Percentiles rank a stretch among this genome's conserved stretches.
Evolutionary conservation across 1,284 basidiomycete species (phyloP).

Genomic region (Cystobasidiaceae sp.): DNA sequence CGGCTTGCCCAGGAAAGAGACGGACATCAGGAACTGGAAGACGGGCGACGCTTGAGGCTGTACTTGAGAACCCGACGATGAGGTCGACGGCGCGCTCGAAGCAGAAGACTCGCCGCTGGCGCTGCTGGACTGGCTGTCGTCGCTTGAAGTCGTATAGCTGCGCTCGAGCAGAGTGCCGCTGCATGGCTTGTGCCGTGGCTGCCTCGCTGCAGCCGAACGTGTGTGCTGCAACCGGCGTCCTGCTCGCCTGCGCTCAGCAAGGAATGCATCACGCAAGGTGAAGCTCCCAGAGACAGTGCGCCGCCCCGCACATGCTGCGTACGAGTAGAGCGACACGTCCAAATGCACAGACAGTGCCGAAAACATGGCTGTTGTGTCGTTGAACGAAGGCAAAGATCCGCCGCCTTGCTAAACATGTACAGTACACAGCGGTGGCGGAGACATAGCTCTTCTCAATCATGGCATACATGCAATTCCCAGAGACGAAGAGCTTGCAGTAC

Average conservation of each 20-base stretch:
- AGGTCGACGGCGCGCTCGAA: background rate
- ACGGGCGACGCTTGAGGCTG: constrained; percentile 3
- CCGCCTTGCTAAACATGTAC: too few relatives aligned
- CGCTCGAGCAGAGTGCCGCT: background rate
- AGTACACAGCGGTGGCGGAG: too few relatives aligned
- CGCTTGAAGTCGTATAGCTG: constrained; percentile 1
- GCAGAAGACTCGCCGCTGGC: background rate
- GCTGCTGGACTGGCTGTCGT: background rate
- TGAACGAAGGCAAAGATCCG: background rate
- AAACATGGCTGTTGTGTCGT: background rate
- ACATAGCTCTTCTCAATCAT: too few relatives aligned
- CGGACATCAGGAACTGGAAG: constrained; percentile 24
- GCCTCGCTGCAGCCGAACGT: background rate
- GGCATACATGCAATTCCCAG: too few relatives aligned
- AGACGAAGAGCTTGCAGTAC: too few relatives aligned
- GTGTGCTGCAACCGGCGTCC: background rate
- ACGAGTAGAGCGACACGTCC: constrained; percentile 15
- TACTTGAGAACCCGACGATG: constrained; percentile 1
- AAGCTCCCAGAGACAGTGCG: background rate
- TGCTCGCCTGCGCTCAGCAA: background rate
- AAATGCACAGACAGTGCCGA: background rate
- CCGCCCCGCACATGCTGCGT: background rate
- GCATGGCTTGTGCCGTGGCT: background rate
- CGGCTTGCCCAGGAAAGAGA: constrained; percentile 21
- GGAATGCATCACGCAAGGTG: background rate